phyloP scores from a whole-genome alignment of 345 rosid species.

The Erodium maritimum region DNA sequence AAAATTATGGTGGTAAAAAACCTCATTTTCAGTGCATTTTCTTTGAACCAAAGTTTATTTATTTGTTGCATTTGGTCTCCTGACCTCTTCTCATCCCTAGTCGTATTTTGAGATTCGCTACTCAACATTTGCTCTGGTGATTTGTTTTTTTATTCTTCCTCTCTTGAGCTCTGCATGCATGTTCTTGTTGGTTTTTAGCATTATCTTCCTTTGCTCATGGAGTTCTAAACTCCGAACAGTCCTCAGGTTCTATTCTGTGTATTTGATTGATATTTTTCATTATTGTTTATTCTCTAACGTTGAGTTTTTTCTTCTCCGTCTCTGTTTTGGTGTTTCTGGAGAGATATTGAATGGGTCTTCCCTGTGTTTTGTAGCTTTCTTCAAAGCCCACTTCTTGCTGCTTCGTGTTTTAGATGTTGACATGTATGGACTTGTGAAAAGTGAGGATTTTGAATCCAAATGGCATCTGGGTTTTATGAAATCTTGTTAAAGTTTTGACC shows the following conservation, averaged over 20 bases:
- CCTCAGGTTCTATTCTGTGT: constrained; percentile 7
- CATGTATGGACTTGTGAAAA: neutral
- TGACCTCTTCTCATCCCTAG: constrained; percentile 5
- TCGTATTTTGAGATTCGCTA: constrained; percentile 2
- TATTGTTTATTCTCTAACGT: neutral
- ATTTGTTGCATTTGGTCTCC: constrained; percentile 13
- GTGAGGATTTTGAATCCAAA: neutral
- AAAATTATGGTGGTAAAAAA: neutral
- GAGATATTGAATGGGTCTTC: constrained; percentile 10
- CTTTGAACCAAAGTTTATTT: neutral
- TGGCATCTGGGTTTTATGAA: neutral
- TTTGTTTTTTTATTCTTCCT: neutral
- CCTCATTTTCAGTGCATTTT: neutral
- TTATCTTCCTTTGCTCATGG: constrained; percentile 5
- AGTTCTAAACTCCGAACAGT: neutral
- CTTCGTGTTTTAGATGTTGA: neutral
- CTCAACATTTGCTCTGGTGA: neutral
- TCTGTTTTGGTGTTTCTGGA: neutral
- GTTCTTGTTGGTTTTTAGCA: constrained; percentile 6
- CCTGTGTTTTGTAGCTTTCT: constrained; percentile 1
- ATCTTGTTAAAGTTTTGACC: no score
- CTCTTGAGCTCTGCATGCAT: constrained; percentile 18
- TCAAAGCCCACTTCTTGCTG: neutral
- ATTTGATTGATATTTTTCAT: neutral
- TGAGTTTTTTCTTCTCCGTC: neutral